Base-by-base conservation (phyloP, 2,329 filamentous ascomycete species). In the Beauveria sp. region DNA sequence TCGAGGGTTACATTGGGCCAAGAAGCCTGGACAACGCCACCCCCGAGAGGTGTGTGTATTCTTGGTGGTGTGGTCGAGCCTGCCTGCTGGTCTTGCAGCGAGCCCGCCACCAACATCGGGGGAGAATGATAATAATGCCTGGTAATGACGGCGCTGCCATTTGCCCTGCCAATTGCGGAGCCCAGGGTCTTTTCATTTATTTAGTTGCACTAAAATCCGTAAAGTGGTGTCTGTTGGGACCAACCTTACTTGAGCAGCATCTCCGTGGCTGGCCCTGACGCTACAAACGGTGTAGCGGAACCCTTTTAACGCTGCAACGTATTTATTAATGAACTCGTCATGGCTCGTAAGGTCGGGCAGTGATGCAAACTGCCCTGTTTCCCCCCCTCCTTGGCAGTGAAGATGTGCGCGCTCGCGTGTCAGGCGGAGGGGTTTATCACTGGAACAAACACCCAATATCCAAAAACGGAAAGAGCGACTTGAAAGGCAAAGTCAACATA, bases 1-100 rank as follows among this genome's bases (percentile, higher is more conserved):
- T 59, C 56, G 56, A 50, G 47, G 48, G 56, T 59, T 59, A 59
- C 56, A 59, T 59, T 52, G 56, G 18, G 47, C 22, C 44, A 51
- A 37, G 54, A 9, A 50, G 55, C 55, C 56, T 59, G 52, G 47
- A 59, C 44, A 40, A 59, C 56, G 56, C 56, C 56, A 53, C 56
- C 56, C 55, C 46, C 24, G 47, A 53, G 24, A 24, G 26, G 47
- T 41, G 30, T 41, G 30, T 12, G 30, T 12, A 34, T 34, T 12
- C 30, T 34, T 34, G 30, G 40, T 43, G 56, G 44, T 58, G 46
- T 28, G 41, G 14, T 34, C n/a, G 9, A 34, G 47, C 26, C 40
- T 24, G 16, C 18, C 30, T 43, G 47, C 47, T 12, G 30, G 30
- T 34, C 56, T 40, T 52, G 52, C 55, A 47, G 41, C n/a, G 54